Evolutionary conservation across 345 rosid genomes (phyloP).

Genomic region (Arabis hirsuta): DNA sequence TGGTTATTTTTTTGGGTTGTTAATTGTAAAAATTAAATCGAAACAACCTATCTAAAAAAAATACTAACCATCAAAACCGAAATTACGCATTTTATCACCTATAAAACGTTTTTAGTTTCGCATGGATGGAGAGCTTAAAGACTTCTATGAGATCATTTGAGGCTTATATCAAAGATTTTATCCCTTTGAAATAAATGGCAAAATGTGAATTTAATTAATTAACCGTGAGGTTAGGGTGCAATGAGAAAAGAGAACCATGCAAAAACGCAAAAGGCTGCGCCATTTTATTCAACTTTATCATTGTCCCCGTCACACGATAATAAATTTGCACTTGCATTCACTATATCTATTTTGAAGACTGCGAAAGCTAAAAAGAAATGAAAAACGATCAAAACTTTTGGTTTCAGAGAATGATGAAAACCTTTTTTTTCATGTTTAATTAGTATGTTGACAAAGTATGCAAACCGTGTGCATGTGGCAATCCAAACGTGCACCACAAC

Average conservation of each 20-base stretch:
- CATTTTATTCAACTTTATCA: slow-evolving; percentile 35
- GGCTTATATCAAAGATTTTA: no score
- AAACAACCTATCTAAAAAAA: no score
- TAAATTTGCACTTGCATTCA: slow-evolving; percentile 24
- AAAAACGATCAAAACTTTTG: background rate
- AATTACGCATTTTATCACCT: no score
- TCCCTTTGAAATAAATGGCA: no score
- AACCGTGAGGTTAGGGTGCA: slow-evolving; percentile 23
- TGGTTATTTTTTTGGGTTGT: no score
- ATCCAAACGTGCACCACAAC: slow-evolving; percentile 24
- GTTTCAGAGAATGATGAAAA: slow-evolving; percentile 4
- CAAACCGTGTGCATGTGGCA: slow-evolving; percentile 32
- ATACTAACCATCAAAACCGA: no score
- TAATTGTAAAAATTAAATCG: no score
- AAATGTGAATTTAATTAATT: no score
- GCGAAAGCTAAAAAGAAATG: slow-evolving; percentile 20
- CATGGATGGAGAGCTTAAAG: no score
- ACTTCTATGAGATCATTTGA: no score
- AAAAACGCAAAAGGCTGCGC: slow-evolving; percentile 33
- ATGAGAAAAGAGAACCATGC: slow-evolving; percentile 33
- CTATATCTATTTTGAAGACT: slow-evolving; percentile 29
- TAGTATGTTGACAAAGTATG: slow-evolving; percentile 31
- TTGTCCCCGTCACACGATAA: slow-evolving; percentile 40
- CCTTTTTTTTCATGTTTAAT: background rate
- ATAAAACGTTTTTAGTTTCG: no score